A percentile compares a stretch with the other conserved stretches of the same genome.
These are phyloP conservation scores for Endogone sp. DNA, from an alignment of 192 early-diverging fungal genomes.

Conservation along the genomic window DNA sequence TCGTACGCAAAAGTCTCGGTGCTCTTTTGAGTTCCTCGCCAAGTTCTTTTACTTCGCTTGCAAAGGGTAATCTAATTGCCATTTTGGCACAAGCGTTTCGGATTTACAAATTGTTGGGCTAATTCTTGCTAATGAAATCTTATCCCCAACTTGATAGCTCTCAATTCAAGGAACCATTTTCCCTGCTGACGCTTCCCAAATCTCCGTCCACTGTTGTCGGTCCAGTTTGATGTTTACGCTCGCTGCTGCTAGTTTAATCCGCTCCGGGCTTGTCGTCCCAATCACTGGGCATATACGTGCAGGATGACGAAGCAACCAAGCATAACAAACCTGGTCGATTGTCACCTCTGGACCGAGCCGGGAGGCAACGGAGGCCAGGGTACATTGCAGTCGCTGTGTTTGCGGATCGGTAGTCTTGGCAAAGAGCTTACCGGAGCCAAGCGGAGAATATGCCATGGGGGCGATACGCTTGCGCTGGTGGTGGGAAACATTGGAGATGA, in stretches of 20 bases:
- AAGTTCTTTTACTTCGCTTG: too few relatives aligned
- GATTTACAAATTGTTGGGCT: too few relatives aligned
- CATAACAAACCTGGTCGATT: slow-evolving; percentile 15
- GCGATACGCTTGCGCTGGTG: slow-evolving; percentile 6
- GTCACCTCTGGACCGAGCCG: slow-evolving; percentile 2
- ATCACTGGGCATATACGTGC: slow-evolving; percentile 13
- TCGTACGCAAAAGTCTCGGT: too few relatives aligned
- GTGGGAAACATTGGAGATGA: neutral
- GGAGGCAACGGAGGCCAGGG: slow-evolving; percentile 7
- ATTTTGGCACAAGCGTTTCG: too few relatives aligned
- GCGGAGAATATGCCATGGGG: slow-evolving; percentile 11
- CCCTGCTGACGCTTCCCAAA: slow-evolving; percentile 10
- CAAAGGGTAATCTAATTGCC: too few relatives aligned
- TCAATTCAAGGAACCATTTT: slow-evolving; percentile 2
- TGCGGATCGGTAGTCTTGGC: slow-evolving; percentile 4
- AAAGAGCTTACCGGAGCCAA: slow-evolving; percentile 13
- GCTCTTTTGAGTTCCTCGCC: too few relatives aligned
- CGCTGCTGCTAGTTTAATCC: slow-evolving; percentile 1
- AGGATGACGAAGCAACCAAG: slow-evolving; percentile 12
- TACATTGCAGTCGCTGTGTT: slow-evolving; percentile 1
- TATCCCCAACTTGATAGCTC: too few relatives aligned
- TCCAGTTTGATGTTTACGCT: neutral
- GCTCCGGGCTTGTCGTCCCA: slow-evolving; percentile 7
- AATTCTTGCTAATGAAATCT: too few relatives aligned
- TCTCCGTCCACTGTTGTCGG: slow-evolving; percentile 15